Base-by-base conservation (phyloP, 306 rosid species). In the Acacia melanoxylon region DNA sequence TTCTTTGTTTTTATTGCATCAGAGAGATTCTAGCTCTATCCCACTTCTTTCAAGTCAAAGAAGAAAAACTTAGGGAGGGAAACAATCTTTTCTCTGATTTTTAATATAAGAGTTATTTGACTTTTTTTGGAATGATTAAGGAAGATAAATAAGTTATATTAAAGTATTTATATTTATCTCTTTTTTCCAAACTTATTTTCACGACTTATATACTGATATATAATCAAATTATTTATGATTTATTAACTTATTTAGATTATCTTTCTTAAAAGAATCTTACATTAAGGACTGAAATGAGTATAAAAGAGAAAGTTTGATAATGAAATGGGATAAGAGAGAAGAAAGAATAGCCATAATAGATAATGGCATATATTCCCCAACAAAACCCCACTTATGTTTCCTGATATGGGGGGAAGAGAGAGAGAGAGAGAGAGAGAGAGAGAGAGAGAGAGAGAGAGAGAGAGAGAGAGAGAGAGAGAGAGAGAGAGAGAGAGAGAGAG, bases 361-460 rank as follows among this genome's bases (percentile, higher is more conserved):
- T 90, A 89, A 93, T 91, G 89, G 97, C 98, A 95, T 95, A 92
- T 93, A 95, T 93, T 93, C 99, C 87, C 90, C 91, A 88, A 90
- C 93, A 91, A 83, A 89, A 74, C 93, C 97, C 96, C 94, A 91
- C 97, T 86, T 48, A 86, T 91, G 95, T 93, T 90, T 89, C 98
- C 95, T 87, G 93, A 91, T 95, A 90, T 93, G 98, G 93, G 82
- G 91, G 89, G 94, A 87, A 83, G 92, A 89, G 97, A 88, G 66
- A 59, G 74, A 31, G 72, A 17, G n/a, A n/a, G n/a, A n/a, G n/a
- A n/a, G n/a, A n/a, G 92, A 90, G 92, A 89, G 85, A 91, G 86
- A 77, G 80, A 81, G 85, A 83, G 92, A 90, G 92, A 89, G 85
- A 91, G 86, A 77, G 80, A 81, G 85, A 83, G 92, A 90, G 92